Evolutionary conservation across 768 basidiomycete genomes (phyloP), one percentile per base, ranked within the genome.

Genomic region (Cantharellus cinnabarinus): DNA sequence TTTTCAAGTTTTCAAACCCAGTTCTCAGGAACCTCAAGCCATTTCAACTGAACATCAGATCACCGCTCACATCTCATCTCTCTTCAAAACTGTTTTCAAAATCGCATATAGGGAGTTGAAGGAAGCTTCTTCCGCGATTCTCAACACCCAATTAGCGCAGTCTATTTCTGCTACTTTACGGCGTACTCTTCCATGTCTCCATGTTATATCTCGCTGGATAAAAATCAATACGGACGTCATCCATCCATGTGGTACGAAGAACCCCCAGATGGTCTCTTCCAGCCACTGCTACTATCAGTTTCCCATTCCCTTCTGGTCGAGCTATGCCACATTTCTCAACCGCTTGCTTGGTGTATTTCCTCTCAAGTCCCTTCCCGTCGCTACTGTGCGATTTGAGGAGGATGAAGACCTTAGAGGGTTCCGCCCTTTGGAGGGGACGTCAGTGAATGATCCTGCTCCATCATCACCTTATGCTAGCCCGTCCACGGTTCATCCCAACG

Each of bases 161-260:
- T 76, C 77, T 34, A 95, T 99, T 66, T 85, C 85, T 1, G 91
- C 91, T 1, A 76, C 78, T 7, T 84, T 97, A 62, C 76, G 94
- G 54, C 77, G 95, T 38, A 83, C 85, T 3, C 73, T 98, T 3
- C 91, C 91, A 3, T 83, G 88, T 3, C 71, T 98, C 41, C 80
- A 94, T 20, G 82, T 97, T 59, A 80, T 83, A 3, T 82, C 82
- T 65, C 93, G 90, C 67, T 99, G 95, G 95, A 68, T 97, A 7
- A 73, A 77, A 39, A 79, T 79, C 3, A 89, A 97, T 67, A 70
- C 79, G 14, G 59, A 75, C 10, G 10, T 10, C 29, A 48, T 48
- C 44, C 29, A 48, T 10, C 10, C 10, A 10, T 29, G 10, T 29
- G 44, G 10, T 48, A 71, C 72, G 44, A 48, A 10, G 29, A 48